These are phyloP conservation scores for Colletotrichum musae DNA, from an alignment of 2,329 filamentous ascomycete species.

Conservation along the genomic window DNA sequence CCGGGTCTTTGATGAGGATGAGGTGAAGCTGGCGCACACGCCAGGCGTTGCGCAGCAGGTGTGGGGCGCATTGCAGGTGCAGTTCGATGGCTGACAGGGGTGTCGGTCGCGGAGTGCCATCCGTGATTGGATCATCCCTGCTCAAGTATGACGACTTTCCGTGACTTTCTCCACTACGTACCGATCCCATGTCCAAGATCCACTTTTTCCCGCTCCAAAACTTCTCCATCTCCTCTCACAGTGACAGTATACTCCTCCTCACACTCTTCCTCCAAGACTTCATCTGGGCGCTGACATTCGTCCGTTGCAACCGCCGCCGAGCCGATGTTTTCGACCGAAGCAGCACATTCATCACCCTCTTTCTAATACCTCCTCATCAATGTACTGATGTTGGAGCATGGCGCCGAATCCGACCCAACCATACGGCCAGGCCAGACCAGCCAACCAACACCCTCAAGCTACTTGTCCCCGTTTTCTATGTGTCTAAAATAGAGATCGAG, in stretches of 20 bases:
- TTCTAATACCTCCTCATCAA: no score
- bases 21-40: slow-evolving; percentile 30
- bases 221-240: slow-evolving; percentile 16
- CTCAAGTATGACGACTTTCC: slow-evolving; percentile 35
- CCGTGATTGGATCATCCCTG: slow-evolving; percentile 39
- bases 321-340: background rate
- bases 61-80: slow-evolving; percentile 29
- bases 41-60: slow-evolving; percentile 33
- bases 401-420: no score
- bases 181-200: slow-evolving; percentile 18
- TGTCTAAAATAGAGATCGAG: background rate
- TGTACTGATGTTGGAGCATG: no score
- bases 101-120: slow-evolving; percentile 12
- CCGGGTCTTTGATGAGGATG: background rate
- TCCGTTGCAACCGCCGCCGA: slow-evolving; percentile 8
- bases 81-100: slow-evolving; percentile 38
- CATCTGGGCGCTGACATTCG: slow-evolving; percentile 1
- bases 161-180: slow-evolving; percentile 11
- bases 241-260: no score
- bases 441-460: background rate
- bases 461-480: background rate
- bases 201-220: slow-evolving; percentile 35
- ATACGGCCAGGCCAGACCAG: no score
- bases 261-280: no score
- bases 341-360: no score